A percentile compares a stretch with the other conserved stretches of the same genome.
phyloP scores from a whole-genome alignment of 257 asterid species.

The Solanum okadae region DNA sequence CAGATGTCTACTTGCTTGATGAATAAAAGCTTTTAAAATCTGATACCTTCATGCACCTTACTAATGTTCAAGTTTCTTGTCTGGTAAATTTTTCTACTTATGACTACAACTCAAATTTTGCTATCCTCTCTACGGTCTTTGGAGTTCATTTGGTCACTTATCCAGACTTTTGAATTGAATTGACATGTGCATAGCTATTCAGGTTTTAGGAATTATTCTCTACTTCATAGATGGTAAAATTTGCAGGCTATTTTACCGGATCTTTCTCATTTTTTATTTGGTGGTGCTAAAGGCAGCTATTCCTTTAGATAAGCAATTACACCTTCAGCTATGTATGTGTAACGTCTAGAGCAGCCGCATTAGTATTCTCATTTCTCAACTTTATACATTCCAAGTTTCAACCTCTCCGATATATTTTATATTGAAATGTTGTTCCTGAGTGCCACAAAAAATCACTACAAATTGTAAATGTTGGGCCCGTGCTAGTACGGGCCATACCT shows the following conservation, averaged over 20 bases:
- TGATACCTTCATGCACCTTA: background rate
- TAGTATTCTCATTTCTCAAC: slow-evolving; percentile 34
- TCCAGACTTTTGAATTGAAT: slow-evolving; percentile 57
- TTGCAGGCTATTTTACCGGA: too few species aligned
- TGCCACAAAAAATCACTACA: too few species aligned
- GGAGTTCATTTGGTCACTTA: slow-evolving; percentile 62
- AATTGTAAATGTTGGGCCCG: too few species aligned
- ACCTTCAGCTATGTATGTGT: slow-evolving; percentile 65
- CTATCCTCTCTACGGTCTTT: slow-evolving; percentile 52
- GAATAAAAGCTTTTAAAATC: background rate
- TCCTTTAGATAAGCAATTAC: slow-evolving; percentile 60
- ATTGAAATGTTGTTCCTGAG: too few species aligned
- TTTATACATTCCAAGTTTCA: slow-evolving; percentile 5
- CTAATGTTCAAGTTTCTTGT: background rate
- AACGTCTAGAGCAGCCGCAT: slow-evolving; percentile 40
- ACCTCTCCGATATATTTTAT: too few species aligned
- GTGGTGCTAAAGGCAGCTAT: too few species aligned
- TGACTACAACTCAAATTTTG: slow-evolving; percentile 51
- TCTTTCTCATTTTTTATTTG: too few species aligned
- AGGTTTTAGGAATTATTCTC: too few species aligned
- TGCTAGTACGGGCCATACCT: too few species aligned
- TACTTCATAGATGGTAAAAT: too few species aligned
- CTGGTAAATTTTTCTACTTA: background rate
- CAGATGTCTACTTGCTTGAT: background rate
- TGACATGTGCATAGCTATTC: slow-evolving; percentile 29